Base-by-base conservation (phyloP, 2,329 filamentous ascomycete species). In the Phoma herbarum region DNA sequence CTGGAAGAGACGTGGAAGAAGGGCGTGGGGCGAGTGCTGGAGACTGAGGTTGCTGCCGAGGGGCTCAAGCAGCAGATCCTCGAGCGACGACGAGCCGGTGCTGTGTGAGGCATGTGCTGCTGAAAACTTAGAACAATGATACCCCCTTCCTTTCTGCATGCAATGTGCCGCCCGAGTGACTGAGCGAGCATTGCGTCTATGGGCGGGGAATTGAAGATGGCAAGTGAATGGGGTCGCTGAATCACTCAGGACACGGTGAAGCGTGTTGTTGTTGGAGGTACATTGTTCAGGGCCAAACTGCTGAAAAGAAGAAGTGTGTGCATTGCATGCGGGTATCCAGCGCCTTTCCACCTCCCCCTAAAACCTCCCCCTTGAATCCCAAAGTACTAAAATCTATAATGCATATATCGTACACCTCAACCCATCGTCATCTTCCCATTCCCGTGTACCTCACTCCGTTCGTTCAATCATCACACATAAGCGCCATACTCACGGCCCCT, bases 1-100 rank as follows among this genome's bases (percentile, higher is more conserved):
- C 77, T 96, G 33, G 91, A 96, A 70, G 87, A 91, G 60, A 86
- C 85, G 3, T 98, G 94, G 94, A 88, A 85, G 78, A 84, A 82
- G 48, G 91, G 91, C 23, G 86, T 98, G 1, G 90, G 90, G 3
- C 85, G 87, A 59, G 88, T 95, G 45, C 80, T 98, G 37, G 93
- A 97, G 84, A 91, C 91, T 0, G 92, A 97, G 81, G 84, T 94
- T 52, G 95, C 93, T 0, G 89, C 89, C 10, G 91, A 96, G 78
- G 84, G 83, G 47, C 70, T 97, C 68, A 76, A 71, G 68, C 70
- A 72, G 66, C 72, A 76, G 58, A 76, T 77, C 39, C 54, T 78
- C 45, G 74, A 77, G 50, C 65, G 64, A 58, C 66, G 73, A 60
- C 67, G 75, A 28, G 73, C 73, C 14, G 75, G 72, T 33, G 73